Evolutionary conservation across 345 rosid species (phyloP).

Genomic region (Zanthoxylum bungeanum): DNA sequence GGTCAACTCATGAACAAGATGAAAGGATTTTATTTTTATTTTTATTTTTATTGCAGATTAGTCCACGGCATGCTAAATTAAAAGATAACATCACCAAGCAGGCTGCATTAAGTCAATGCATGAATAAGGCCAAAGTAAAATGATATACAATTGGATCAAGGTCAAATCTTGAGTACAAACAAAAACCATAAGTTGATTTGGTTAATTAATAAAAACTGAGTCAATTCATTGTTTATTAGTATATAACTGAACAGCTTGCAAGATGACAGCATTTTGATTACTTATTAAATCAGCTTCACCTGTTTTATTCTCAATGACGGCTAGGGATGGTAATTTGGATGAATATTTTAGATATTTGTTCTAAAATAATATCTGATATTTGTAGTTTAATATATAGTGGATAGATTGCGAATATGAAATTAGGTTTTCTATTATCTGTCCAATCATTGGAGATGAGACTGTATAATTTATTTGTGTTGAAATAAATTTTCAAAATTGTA

Average conservation of each 20-base stretch:
- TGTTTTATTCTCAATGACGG: neutral
- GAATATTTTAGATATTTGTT: too few species aligned
- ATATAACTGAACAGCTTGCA: constrained; percentile 12
- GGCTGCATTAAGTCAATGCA: constrained; percentile 11
- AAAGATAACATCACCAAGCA: constrained; percentile 7
- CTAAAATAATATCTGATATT: too few species aligned
- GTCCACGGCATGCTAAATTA: neutral
- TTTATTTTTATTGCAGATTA: neutral
- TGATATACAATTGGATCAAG: neutral
- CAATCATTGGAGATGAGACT: too few species aligned
- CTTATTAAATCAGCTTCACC: neutral
- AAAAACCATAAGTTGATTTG: neutral
- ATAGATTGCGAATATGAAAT: too few species aligned
- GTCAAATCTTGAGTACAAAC: constrained; percentile 3
- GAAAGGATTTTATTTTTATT: neutral
- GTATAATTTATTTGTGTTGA: too few species aligned
- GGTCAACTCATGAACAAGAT: neutral
- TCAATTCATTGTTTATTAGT: constrained; percentile 17
- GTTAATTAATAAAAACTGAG: neutral
- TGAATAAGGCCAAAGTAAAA: neutral
- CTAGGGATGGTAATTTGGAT: too few species aligned
- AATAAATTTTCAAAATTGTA: too few species aligned
- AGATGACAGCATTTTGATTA: constrained; percentile 9
- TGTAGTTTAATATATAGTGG: too few species aligned
- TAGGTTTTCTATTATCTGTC: too few species aligned